phyloP scores from a whole-genome alignment of 2,329 filamentous ascomycete genomes.

The Massarina eburnea region DNA sequence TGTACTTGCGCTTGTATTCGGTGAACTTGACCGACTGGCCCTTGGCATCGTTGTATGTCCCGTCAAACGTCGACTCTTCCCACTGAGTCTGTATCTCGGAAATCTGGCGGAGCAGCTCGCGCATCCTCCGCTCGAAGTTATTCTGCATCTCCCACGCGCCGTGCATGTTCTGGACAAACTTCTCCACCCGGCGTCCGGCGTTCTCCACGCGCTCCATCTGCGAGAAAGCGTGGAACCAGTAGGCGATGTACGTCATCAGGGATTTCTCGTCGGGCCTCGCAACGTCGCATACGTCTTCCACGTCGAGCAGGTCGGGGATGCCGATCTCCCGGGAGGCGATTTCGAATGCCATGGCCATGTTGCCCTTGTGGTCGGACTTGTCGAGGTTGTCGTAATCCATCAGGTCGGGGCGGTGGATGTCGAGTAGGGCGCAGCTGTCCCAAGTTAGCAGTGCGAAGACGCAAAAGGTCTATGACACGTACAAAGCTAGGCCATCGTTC shows the following conservation, averaged over 20 bases:
- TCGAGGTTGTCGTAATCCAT: conserved; percentile 96
- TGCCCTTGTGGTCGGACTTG: conserved; percentile 90
- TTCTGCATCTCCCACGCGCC: conserved; percentile 99
- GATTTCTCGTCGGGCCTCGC: conserved; percentile 93
- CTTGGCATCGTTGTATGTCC: conserved; percentile 91
- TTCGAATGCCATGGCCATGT: conserved; percentile 98
- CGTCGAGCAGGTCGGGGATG: conserved; percentile 91
- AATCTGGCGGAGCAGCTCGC: conserved; percentile 75
- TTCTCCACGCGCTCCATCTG: conserved; percentile 99
- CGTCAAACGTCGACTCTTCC: conserved; percentile 80
- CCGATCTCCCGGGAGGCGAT: conserved; percentile 95
- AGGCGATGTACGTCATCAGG: conserved; percentile 99
- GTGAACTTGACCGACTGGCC: conserved; percentile 79
- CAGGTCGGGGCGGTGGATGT: conserved; percentile 94
- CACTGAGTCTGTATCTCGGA: conserved; percentile 72
- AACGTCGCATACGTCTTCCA: conserved; percentile 97
- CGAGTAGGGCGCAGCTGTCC: conserved; percentile 76
- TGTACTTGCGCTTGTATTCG: conserved; percentile 85
- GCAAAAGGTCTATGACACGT: conserved; percentile 15
- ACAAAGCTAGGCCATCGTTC: conserved; percentile 95
- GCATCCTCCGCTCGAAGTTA: conserved; percentile 89
- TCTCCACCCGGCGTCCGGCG: conserved; percentile 91
- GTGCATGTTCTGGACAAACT: conserved; percentile 98
- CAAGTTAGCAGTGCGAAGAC: conserved; percentile 9
- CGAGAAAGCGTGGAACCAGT: conserved; percentile 99